Evolutionary conservation across 805 yeast genomes (phyloP).

Genomic region (Kockiozyma suomiensis): DNA sequence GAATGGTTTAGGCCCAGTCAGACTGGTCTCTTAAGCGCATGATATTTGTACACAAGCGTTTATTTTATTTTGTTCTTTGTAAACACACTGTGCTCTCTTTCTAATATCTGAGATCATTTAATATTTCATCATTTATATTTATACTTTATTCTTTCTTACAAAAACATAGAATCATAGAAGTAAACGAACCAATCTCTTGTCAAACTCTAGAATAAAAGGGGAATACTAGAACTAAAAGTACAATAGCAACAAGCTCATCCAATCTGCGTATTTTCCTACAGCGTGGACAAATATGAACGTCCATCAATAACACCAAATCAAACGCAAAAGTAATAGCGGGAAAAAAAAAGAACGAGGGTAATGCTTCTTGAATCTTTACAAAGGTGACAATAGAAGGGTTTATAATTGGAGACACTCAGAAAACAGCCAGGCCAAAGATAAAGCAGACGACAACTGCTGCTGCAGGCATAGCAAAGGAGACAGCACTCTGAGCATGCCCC

Average conservation of each 20-base stretch:
- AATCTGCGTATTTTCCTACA: too few relatives aligned
- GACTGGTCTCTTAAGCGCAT: conserved; percentile 44
- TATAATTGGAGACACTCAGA: conserved; percentile 1
- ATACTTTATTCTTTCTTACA: not conserved
- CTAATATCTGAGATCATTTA: not conserved
- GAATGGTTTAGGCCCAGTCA: conserved; percentile 73
- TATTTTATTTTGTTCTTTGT: too few relatives aligned
- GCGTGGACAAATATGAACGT: too few relatives aligned
- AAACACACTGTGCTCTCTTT: not conserved
- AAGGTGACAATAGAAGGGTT: not conserved
- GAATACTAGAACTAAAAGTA: too few relatives aligned
- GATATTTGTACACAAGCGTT: too few relatives aligned
- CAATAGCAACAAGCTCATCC: too few relatives aligned
- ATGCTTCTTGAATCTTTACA: not conserved
- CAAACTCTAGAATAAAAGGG: too few relatives aligned
- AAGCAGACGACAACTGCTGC: conserved; percentile 19
- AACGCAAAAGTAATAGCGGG: too few relatives aligned
- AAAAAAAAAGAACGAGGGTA: not conserved
- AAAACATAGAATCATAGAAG: too few relatives aligned
- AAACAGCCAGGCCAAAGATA: conserved; percentile 16
- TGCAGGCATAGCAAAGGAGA: conserved; percentile 14
- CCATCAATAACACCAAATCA: too few relatives aligned
- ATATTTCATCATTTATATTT: not conserved
- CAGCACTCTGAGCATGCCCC: not conserved
- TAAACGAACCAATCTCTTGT: too few relatives aligned